Base-by-base conservation (phyloP, 352 stramenopile species). In the Phytophthora foliorum region DNA sequence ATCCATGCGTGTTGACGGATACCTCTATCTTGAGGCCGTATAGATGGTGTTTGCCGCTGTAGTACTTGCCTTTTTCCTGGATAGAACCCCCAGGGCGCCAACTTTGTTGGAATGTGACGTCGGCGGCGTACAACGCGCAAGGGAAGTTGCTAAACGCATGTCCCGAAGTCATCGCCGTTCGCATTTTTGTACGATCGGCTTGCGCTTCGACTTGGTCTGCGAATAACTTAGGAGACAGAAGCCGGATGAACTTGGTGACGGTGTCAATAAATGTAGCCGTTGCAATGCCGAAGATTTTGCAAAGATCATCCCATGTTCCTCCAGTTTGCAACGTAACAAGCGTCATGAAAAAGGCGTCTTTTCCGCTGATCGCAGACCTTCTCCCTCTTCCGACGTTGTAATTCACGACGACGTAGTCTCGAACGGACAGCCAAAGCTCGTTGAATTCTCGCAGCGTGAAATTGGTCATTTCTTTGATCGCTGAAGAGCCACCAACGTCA, bases 61-160 rank as follows among this genome's bases (percentile, higher is more conserved):
- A 59, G 19, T 16, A 67, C 13, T 22, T 53, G 14, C 48, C 24
- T 6, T 58, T 57, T 21, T 66, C 48, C 6, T 45, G 17, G 5
- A 46, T 53, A 6, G n/a, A 39, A 14, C 58, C 59, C 6, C 39
- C 39, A 14, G 59, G 39, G 24, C 29, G 59, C 14, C 21, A 60
- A 21, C 41, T 60, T 24, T 60, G 59, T 21, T 67, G 49, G 13
- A 67, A 67, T 1, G 59, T 67, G 2, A 60, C 59, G 27, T 60
- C 41, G 1, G 56, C 49, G 2, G 50, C 49, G 22, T 60, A 55
- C 16, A 67, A 13, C 4, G 59, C 50, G 6, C 49, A 57, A 4
- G 39, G 39, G 4, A 60, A 60, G 11, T 67, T 32, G 22, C 14
- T 31, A 27, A 64, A 55, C 6, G 34, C 5, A 16, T 50, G 9